Conservation (phyloP, 2,329 filamentous ascomycete genomes). For the Microthyrium microscopicum region DNA sequence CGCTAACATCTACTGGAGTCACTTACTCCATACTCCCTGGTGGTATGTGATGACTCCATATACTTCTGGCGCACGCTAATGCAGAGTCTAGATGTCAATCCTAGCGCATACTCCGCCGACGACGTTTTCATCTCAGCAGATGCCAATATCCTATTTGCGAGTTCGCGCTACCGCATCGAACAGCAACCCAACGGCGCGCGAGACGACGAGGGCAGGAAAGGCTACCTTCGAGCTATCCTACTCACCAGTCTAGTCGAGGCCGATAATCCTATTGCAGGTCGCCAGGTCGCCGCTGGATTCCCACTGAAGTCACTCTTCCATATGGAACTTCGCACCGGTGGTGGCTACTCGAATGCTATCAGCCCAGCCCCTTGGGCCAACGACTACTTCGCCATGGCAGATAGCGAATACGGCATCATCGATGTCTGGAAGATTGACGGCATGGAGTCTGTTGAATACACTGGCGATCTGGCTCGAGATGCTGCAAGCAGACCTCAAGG, state of each 20-base stretch:
- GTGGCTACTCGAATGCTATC: conserved; percentile 76
- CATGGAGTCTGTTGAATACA: background rate
- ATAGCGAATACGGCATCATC: conserved; percentile 58
- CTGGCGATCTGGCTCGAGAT: background rate
- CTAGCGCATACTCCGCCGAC: conserved; percentile 1
- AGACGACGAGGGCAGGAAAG: background rate
- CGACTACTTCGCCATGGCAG: conserved; percentile 78
- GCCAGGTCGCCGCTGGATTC: conserved; percentile 2
- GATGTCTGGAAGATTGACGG: conserved; percentile 6
- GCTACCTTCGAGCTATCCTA: conserved; percentile 5
- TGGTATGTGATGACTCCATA: background rate
- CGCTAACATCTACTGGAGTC: conserved; percentile 3
- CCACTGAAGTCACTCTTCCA: conserved; percentile 4
- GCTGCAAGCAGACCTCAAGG: background rate
- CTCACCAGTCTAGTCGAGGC: background rate
- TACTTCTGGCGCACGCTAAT: background rate
- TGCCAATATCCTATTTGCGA: conserved; percentile 2
- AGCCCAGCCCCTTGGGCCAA: conserved; percentile 68
- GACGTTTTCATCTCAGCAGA: conserved; percentile 3
- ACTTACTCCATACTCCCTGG: conserved; percentile 3
- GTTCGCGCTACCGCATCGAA: background rate
- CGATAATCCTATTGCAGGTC: background rate
- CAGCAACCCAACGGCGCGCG: background rate
- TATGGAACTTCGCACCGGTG: conserved; percentile 56
- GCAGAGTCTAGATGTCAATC: background rate